Base-by-base conservation (phyloP, 495 filamentous ascomycete species). In the Chaetomium fimeti region DNA sequence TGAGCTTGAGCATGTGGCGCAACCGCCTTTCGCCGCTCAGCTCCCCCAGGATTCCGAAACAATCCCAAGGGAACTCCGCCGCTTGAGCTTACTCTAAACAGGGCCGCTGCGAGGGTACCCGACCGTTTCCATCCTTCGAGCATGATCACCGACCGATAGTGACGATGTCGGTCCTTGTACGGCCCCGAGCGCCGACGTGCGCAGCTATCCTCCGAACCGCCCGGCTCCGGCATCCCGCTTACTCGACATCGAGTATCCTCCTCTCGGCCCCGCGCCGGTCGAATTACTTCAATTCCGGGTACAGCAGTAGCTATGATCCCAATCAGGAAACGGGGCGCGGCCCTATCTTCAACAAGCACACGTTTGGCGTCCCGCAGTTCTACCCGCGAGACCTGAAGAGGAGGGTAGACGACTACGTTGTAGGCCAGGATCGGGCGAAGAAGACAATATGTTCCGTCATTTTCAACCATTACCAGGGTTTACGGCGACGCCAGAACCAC, bases 401-500 rank as follows among this genome's bases (percentile, higher is more conserved):
- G 68, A 90, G 96, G 72, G 85, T 98, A 13, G 95, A 98, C 71
- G 89, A 93, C 72, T 98, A 91, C 74, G 93, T 98, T 8, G 93
- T 98, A 7, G 95, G 95, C 25, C 94, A 98, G 73, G 90, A 96
- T 68, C 88, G 91, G 56, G 91, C 94, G n/a, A 98, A 98, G 83
- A 94, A 94, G 74, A 89, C 92, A 27, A 83, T 97, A 57, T 93
- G 91, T 66, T 89, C 92, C 13, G 91, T 93, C 4, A 90, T 98
- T n/a, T 97, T 92, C 76, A 96, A 97, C 77, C 94, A 98, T 71
- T 98, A 97, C 73, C 92, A 96, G 77, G 83, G 89, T 43, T 84
- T 96, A 64, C 87, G 90, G 63, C 90, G 96, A 69, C 70, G 91
- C 57, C 80, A 91, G 55, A 84, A 88, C 38, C 87, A 95, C 67